Base-by-base conservation (phyloP, 495 filamentous ascomycete species). In the Penicillium ucsense region DNA sequence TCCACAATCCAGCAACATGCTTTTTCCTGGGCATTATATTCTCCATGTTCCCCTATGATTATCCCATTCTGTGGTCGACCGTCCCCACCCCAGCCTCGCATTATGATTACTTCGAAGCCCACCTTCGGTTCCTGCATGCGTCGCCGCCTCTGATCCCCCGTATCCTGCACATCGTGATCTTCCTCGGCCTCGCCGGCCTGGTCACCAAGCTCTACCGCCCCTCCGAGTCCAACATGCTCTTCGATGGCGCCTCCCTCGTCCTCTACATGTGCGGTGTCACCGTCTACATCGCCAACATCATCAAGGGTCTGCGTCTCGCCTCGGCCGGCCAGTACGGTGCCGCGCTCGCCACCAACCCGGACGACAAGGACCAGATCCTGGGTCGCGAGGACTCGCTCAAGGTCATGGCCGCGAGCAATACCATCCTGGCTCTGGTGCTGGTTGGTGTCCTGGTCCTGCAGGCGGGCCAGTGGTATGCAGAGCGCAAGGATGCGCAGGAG, bases 1-100 rank as follows among this genome's bases (percentile, higher is more conserved):
- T 11, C 36, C 38, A 54, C 43, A 20, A 20, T 39, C 48, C 63
- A 92, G 87, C 89, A 50, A 88, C 84, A 31, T 90, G 83, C 62
- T 98, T 98, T 80, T 92, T 94, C 81, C 84, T 98, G 48, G 92
- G 92, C 56, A 92, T 97, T 62, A 84, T 98, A 69, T 98, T 97
- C 83, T 88, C 89, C 63, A 79, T 83, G 55, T 94, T 96, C 71
- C 88, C 94, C 49, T 97, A 96, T 76, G 92, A 98, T 79, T 95
- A 90, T 75, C 88, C 90, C 42, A 84, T 96, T 49, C 87, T 98
- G 34, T 98, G 92, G 92, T 84, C 86, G 32, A 77, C 80, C 5
- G 71, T 73, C 40, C 73, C 77, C 0, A 79, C 84, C 34, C 72
- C 79, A 7, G 53, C 70, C 10, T 63, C 74, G n/a, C 87, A 85